A percentile compares a stretch with the other conserved stretches of the same genome.
Evolutionary conservation across 176 grass and related monocot genomes (phyloP).

Genomic region (Aechmea fasciata): DNA sequence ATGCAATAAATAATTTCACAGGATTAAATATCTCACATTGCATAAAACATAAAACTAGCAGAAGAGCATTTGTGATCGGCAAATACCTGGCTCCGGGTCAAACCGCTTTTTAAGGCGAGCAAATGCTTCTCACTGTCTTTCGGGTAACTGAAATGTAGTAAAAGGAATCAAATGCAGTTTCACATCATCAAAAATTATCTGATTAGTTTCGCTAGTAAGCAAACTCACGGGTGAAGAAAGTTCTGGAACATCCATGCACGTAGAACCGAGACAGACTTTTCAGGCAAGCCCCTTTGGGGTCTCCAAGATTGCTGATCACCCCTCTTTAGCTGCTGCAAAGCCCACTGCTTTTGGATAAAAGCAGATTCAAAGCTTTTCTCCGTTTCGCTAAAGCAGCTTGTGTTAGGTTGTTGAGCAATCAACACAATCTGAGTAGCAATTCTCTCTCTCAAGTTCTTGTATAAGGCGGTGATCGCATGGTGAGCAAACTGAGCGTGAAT

Average conservation of each 20-base stretch:
- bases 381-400: constrained; percentile 22
- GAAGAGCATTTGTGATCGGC: too few species aligned
- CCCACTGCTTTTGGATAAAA: constrained; percentile 71
- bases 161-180: not conserved
- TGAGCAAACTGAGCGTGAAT: constrained; percentile 50
- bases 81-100: constrained; percentile 62
- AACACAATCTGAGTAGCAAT: constrained; percentile 38
- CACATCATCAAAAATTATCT: not conserved
- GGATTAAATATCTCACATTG: too few species aligned
- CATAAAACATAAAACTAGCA: too few species aligned
- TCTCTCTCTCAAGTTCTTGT: constrained; percentile 36
- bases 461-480: constrained; percentile 38
- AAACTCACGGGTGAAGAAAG: constrained; percentile 88
- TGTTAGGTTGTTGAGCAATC: constrained; percentile 2
- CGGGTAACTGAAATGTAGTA: constrained; percentile 46
- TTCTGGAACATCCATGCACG: constrained; percentile 86
- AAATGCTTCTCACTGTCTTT: constrained; percentile 78
- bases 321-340: constrained; percentile 38
- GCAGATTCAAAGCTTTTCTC: constrained; percentile 50
- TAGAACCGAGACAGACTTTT: constrained; percentile 77
- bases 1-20: too few species aligned
- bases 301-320: constrained; percentile 68
- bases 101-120: constrained; percentile 65
- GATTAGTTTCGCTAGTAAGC: not conserved
- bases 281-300: constrained; percentile 72